These are phyloP conservation scores for Podaxis rugospora DNA, from an alignment of 768 basidiomycete genomes.

Conservation along the genomic window DNA sequence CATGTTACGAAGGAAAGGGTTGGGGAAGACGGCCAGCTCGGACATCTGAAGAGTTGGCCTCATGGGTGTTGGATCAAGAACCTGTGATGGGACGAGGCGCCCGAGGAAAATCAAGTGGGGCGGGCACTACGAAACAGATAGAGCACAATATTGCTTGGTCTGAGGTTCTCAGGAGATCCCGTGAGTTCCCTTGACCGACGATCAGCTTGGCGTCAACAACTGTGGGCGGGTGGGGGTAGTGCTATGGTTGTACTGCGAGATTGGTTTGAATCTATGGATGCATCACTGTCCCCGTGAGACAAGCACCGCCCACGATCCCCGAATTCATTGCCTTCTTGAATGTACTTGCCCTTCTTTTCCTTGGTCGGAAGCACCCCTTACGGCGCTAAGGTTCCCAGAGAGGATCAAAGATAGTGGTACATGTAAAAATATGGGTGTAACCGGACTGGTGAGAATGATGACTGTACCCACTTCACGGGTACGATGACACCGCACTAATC, in stretches of 20 bases:
- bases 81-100: conserved; percentile 3
- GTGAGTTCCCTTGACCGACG: neutral
- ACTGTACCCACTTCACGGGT: neutral
- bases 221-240: neutral
- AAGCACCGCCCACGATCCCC: neutral
- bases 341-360: neutral
- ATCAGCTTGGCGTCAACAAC: neutral
- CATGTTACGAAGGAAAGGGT: neutral
- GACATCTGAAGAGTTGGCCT: neutral
- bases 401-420: neutral
- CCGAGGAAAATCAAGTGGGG: neutral
- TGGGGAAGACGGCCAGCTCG: neutral
- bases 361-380: neutral
- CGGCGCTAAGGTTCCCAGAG: neutral
- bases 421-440: neutral
- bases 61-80: neutral
- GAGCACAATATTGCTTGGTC: neutral
- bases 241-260: too few relatives aligned
- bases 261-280: too few relatives aligned
- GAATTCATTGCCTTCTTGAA: neutral
- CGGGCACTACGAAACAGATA: neutral
- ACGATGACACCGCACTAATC: too few relatives aligned
- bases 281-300: too few relatives aligned
- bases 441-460: neutral
- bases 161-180: neutral